Evolutionary conservation across 129 eudicot species (phyloP), one percentile per base, ranked within the genome.

Genomic region (Chrysanthemum seticuspe): DNA sequence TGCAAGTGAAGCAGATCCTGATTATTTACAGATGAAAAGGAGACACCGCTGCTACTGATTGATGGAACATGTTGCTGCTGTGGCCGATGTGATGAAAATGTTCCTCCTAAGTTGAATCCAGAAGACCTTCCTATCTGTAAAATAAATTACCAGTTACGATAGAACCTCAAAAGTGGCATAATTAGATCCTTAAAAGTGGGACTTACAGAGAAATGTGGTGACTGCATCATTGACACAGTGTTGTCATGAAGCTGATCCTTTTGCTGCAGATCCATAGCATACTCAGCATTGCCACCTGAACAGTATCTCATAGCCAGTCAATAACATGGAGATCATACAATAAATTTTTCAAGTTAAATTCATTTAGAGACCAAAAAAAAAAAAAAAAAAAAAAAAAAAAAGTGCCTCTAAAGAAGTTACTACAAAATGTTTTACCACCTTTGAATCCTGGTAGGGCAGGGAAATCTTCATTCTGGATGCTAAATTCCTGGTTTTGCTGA

Each of bases 381-480:
- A 61, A 19, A 19, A 8, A 40, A 40, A 40, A 19, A 19, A 19
- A 19, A 19, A 19, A n/a, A 61, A 19, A 19, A 8, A 40, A 40
- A 40, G 10, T 40, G 47, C 47, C 47, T 40, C 47, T 40, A 40
- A 40, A 40, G 47, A 40, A 40, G 47, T 40, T 40, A 7, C 47
- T 40, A 40, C 47, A 40, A 40, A 6, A 40, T 21, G 13, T 21
- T 48, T 76, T 47, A 62, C 76, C 78, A 92, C 99, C 97, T 90
- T 88, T 95, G 56, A 69, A 86, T 65, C 98, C 96, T 59, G 99
- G 99, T 61, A 95, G 82, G 10, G 97, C 99, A 13, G 99, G 99
- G 79, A 90, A 95, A 85, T 95, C 99, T 85, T 95, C 99, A 78
- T 90, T 95, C 75, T 95, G 99, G 76, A 95, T 95, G 80, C 99